Base-by-base conservation (phyloP, 768 basidiomycete genomes). In the Panaeolus papilionaceus region DNA sequence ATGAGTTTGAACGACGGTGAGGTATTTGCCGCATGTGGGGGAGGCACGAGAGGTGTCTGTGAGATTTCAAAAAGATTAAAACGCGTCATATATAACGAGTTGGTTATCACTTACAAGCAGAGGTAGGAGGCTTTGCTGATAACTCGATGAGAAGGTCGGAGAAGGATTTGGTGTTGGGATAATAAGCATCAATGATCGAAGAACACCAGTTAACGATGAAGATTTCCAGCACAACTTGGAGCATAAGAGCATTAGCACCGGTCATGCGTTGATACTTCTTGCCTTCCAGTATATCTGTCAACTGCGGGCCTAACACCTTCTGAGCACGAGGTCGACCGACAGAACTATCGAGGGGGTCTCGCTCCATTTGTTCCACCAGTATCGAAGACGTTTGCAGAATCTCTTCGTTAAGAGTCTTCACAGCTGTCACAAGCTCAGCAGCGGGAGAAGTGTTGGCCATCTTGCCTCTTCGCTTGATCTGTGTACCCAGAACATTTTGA, bases 181-280 rank as follows among this genome's bases (percentile, higher is more conserved):
- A 75, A 67, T 44, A 70, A 10, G 69, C 75, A 44, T 75, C 73
- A 5, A 71, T 74, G 23, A 75, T 74, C 2, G 68, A 42, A 26
- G 68, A 68, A 66, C 72, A 73, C 75, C 75, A 75, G 54, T 70
- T 69, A 0, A 71, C 72, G 64, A 75, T 69, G 58, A 75, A 74
- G 9, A 74, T 70, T 51, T 74, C 72, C 51, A 75, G 63, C 28
- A 71, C 68, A 26, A 67, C 70, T 61, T 73, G 72, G 66, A 73
- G 67, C 11, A 75, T 62, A 18, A 74, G 66, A 18, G 64, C 23
- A 37, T 62, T 65, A 62, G 71, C 71, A 10, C 64, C 54, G 7
- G 49, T 37, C 8, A 62, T 61, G 9, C 6, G 12, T 18, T 67
- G 23, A 44, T 38, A 69, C 69, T n/a, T 74, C 69, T n/a, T 64